A percentile compares a stretch with the other conserved stretches of the same genome.
Evolutionary conservation across 2,329 filamentous ascomycete genomes (phyloP).

Genomic region (Hawksworthiomyces lignivorus): DNA sequence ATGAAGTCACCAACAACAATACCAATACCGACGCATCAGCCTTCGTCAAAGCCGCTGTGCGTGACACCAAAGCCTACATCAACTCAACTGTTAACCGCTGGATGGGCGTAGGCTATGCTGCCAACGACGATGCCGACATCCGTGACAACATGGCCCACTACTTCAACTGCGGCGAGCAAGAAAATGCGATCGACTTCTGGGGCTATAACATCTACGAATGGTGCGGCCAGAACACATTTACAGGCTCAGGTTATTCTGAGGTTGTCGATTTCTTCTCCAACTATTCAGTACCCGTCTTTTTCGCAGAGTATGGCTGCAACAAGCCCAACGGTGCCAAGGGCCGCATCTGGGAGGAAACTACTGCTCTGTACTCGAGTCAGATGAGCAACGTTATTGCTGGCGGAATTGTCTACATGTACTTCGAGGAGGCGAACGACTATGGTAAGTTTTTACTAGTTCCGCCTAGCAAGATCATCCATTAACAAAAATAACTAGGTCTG

Average conservation of each 20-base stretch:
- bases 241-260: slow-evolving; percentile 68
- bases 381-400: slow-evolving; percentile 90
- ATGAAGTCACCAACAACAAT: slow-evolving; percentile 85
- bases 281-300: slow-evolving; percentile 94
- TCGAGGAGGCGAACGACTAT: slow-evolving; percentile 83
- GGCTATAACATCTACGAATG: slow-evolving; percentile 99
- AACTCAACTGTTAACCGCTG: slow-evolving; percentile 66
- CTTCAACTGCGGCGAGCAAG: slow-evolving; percentile 78
- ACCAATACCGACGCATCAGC: slow-evolving; percentile 88
- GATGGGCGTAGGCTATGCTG: slow-evolving; percentile 90
- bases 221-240: slow-evolving; percentile 80
- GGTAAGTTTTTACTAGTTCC: slow-evolving; percentile 38
- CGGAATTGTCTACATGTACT: slow-evolving; percentile 99
- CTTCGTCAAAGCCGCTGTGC: slow-evolving; percentile 95
- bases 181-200: slow-evolving; percentile 83
- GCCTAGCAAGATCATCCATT: slow-evolving; percentile 14
- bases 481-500: slow-evolving; percentile 46
- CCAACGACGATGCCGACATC: slow-evolving; percentile 83
- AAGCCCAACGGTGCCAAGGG: slow-evolving; percentile 48
- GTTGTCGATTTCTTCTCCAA: slow-evolving; percentile 79
- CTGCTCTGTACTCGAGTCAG: slow-evolving; percentile 65
- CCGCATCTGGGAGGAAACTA: slow-evolving; percentile 80
- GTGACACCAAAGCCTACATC: slow-evolving; percentile 94
- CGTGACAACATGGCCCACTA: slow-evolving; percentile 78
- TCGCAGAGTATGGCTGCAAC: slow-evolving; percentile 98